Conservation (phyloP, 129 eudicot species). For the Ambrosia trifida region DNA sequence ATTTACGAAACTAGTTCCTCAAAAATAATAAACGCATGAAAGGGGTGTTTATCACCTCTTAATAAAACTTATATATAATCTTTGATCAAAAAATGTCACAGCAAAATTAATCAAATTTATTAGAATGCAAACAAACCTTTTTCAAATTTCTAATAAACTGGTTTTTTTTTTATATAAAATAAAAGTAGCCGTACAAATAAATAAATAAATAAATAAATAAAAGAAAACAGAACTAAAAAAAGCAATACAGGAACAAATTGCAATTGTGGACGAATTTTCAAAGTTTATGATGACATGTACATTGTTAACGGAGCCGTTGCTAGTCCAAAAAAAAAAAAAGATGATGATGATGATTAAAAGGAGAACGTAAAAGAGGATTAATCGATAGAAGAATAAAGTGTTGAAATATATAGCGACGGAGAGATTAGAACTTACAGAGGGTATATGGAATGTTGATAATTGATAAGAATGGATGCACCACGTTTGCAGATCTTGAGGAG, state of each 20-base stretch:
- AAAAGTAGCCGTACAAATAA: too few species aligned
- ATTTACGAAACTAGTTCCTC: too few species aligned
- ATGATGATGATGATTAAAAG: background rate
- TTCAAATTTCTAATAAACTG: background rate
- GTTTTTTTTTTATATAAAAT: too few species aligned
- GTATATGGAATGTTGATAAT: background rate
- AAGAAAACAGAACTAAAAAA: background rate
- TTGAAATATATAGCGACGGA: background rate
- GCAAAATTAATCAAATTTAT: constrained; percentile 6
- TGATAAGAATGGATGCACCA: constrained; percentile 14
- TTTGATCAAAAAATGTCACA: too few species aligned
- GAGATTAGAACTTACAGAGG: constrained; percentile 5
- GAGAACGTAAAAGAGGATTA: background rate
- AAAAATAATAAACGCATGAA: too few species aligned
- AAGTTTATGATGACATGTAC: too few species aligned
- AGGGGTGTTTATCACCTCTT: background rate
- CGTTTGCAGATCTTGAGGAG: constrained; percentile 27
- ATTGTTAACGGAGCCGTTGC: too few species aligned
- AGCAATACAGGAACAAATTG: background rate
- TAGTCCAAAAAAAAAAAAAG: too few species aligned
- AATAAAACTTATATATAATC: too few species aligned
- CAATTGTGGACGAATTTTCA: background rate
- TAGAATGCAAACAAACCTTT: constrained; percentile 10
- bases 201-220: too few species aligned
- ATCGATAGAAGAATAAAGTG: background rate